These are phyloP conservation scores for Quercus lobata DNA, from an alignment of 331 rosid genomes.

Conservation along the genomic window DNA sequence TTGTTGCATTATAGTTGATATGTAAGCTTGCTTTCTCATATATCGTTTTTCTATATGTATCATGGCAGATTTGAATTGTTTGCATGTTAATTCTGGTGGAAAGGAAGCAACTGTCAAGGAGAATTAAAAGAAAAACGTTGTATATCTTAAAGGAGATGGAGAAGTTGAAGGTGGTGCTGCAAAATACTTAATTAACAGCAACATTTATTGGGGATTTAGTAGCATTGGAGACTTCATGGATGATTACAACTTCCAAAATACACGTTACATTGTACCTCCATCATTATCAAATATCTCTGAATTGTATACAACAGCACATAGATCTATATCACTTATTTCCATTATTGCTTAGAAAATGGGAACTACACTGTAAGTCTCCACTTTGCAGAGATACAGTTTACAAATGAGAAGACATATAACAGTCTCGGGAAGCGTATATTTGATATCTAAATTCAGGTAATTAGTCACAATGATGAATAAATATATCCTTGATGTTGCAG, in stretches of 20 bases:
- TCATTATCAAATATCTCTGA: constrained; percentile 45
- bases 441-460: constrained; percentile 85
- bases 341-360: constrained; percentile 83
- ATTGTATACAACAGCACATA: constrained; percentile 61
- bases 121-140: constrained; percentile 16
- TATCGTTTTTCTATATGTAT: background rate
- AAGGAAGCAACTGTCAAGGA: constrained; percentile 36
- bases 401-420: constrained; percentile 50
- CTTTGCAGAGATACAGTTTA: constrained; percentile 79
- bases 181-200: constrained; percentile 19
- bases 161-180: constrained; percentile 59
- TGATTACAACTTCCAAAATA: constrained; percentile 54
- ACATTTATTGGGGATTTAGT: constrained; percentile 75
- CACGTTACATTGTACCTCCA: constrained; percentile 38
- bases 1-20: background rate
- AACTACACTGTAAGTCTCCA: constrained; percentile 63
- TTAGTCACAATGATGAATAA: constrained; percentile 4
- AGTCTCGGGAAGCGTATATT: constrained; percentile 79
- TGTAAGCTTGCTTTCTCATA: constrained; percentile 8
- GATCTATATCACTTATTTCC: constrained; percentile 65
- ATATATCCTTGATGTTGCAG: constrained; percentile 12
- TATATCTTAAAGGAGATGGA: constrained; percentile 60
- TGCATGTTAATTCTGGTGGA: constrained; percentile 82
- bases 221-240: constrained; percentile 94
- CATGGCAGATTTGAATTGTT: constrained; percentile 70